Evolutionary conservation across 2,329 filamentous ascomycete genomes (phyloP).

Genomic region (Scedosporium boydii): DNA sequence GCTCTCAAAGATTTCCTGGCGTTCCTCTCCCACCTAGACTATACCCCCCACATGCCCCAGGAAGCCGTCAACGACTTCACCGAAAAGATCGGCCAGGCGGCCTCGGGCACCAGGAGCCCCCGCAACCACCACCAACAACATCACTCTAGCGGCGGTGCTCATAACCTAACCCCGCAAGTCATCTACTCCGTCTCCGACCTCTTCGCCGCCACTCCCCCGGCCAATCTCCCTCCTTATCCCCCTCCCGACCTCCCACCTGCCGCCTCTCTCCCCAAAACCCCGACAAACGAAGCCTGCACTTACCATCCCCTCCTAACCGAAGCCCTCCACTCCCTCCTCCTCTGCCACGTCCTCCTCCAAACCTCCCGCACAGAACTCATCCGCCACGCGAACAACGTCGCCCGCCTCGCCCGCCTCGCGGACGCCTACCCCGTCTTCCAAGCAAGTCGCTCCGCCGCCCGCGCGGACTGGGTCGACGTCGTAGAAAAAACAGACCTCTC

Average conservation of each 20-base stretch:
- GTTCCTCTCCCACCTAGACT: conserved; percentile 67
- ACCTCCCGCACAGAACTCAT: conserved; percentile 69
- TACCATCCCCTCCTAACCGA: conserved; percentile 76
- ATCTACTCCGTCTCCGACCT: conserved; percentile 47
- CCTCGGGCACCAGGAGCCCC: conserved; percentile 23
- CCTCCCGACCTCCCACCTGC: neutral
- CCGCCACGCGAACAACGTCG: conserved; percentile 74
- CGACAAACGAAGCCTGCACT: conserved; percentile 51
- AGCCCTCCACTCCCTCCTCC: conserved; percentile 65
- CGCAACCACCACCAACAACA: conserved; percentile 23
- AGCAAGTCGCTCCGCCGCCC: conserved; percentile 58
- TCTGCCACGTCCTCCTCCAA: conserved; percentile 71
- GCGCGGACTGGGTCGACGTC: conserved; percentile 55
- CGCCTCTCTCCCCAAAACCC: neutral
- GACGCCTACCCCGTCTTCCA: conserved; percentile 79
- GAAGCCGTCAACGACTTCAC: conserved; percentile 48
- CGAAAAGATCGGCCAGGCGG: conserved; percentile 43
- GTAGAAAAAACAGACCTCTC: conserved; percentile 30
- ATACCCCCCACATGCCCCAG: conserved; percentile 60
- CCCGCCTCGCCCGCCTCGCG: conserved; percentile 61
- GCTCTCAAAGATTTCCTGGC: conserved; percentile 65
- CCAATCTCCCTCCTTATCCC: conserved; percentile 46
- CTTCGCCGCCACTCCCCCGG: conserved; percentile 59
- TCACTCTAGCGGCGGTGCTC: conserved; percentile 10
- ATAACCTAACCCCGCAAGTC: conserved; percentile 21